Base-by-base conservation (phyloP, 2,329 filamentous ascomycete genomes). In the Ramularia endophylla region DNA sequence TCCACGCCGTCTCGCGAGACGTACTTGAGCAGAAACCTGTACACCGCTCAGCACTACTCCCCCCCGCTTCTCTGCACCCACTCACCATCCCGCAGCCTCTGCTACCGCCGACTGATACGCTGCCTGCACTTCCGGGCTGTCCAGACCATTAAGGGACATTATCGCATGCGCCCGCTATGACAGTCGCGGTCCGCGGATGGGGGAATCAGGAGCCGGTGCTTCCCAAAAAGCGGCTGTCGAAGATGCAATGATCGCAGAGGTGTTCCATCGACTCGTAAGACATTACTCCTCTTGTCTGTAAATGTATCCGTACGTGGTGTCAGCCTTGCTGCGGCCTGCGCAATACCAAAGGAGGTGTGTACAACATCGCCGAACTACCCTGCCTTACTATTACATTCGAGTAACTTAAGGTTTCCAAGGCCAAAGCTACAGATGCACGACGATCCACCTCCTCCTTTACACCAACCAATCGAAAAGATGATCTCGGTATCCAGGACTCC, bases 141-240 rank as follows among this genome's bases (percentile, higher is more conserved):
- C 89, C 68, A 97, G 75, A 52, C 92, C 92, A 80, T 95, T 95
- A 67, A 97, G 75, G 73, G 90, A 95, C 90, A 97, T 97, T 18
- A 20, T 25, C 11, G 22, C 22, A 25, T 11, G 22, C 22, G 22
- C 22, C 22, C 22, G 11, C 22, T 25, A 25, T n/a, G 22, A 25
- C 6, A 25, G 22, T 25, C 22, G 22, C 22, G 6, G 22, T 25
- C 11, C 38, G 22, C 35, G 40, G 35, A 13, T 25, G 36, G 20
- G 40, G 40, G n/a, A 16, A 29, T 34, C 38, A 43, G 20, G 33
- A 36, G 27, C 27, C 27, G 32, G 32, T 30, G 32, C 20, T 22
- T 29, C 39, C 38, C 41, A 41, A 38, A 32, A 22, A 27, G 17
- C 22, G 16, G 32, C 35, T 32, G 32, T 32, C 19, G 38, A 20